phyloP scores from a whole-genome alignment of 2,329 filamentous ascomycete species.

The Dothistroma pini region DNA sequence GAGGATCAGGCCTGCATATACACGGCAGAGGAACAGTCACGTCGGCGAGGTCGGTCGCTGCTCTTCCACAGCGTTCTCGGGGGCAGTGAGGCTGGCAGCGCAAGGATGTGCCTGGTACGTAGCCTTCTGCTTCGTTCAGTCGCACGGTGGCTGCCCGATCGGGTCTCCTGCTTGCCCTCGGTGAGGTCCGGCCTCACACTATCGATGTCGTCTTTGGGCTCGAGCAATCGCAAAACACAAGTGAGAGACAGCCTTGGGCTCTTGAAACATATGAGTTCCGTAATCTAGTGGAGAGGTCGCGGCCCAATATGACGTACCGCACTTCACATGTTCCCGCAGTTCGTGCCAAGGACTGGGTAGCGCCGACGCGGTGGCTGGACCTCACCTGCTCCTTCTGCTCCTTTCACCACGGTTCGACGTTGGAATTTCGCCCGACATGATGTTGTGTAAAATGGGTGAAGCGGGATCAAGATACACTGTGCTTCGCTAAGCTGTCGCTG shows the following conservation, averaged over 20 bases:
- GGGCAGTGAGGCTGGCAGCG: conserved; percentile 8
- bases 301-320: conserved; percentile 2
- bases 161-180: neutral
- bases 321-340: neutral
- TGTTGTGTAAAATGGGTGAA: neutral
- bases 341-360: neutral
- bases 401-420: neutral
- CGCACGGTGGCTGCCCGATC: conserved; percentile 4
- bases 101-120: conserved; percentile 7
- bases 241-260: neutral
- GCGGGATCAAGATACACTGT: too few relatives aligned
- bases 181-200: neutral
- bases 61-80: conserved; percentile 4
- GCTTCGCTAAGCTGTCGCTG: too few relatives aligned
- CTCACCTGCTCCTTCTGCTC: neutral
- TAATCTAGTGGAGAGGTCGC: neutral
- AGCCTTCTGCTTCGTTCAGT: neutral
- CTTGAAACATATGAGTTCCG: neutral
- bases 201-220: neutral
- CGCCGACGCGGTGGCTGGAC: neutral
- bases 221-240: neutral
- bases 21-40: neutral
- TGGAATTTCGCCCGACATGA: neutral
- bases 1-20: neutral
- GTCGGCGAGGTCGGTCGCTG: neutral